Base-by-base conservation (phyloP, 148 eudicot genomes). In the Polygonum aviculare region DNA sequence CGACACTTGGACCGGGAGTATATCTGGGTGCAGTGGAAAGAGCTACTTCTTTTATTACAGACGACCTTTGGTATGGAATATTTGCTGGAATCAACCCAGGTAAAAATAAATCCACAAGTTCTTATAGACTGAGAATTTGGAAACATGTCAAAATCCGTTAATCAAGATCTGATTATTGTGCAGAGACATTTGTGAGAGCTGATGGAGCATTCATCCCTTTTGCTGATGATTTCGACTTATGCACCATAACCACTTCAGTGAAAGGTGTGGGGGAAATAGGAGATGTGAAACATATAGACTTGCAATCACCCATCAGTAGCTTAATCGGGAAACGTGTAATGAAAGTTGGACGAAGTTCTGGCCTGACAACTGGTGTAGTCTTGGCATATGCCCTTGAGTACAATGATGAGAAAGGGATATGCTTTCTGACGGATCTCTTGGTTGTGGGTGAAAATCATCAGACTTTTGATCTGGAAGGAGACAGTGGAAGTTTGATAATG, bases 101-200 rank as follows among this genome's bases (percentile, higher is more conserved):
- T 94, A 82, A 82, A 67, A 82, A 67, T 26, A 72, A 67, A 22
- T 70, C 38, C 38, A 31, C 26, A 8, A 62, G 38, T 9, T 62
- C 38, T 31, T 62, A 19, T 19, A 11, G 14, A 48, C 21, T 54
- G 59, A 54, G 59, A 54, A 54, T 54, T 54, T 54, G 7, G 7
- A 8, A 54, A 18, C 21, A 54, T 26, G 12, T 67, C 38, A 3
- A 67, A 36, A 67, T 38, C n/a, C 44, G 38, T 67, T n/a, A 67
- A 12, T 3, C 45, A 31, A 63, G 69, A 31, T 63, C 39, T 14
- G n/a, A 71, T 75, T 18, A n/a, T 26, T 59, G 15, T 79, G 84
- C 98, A 94, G 98, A 94, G 90, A 94, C 98, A 82, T 94, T 90
- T 85, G 98, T 94, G 16, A 88, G 98, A 88, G 98, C 98, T 72